Base-by-base conservation (phyloP, 169 alveolate species). In the Eimeria acervulina region DNA sequence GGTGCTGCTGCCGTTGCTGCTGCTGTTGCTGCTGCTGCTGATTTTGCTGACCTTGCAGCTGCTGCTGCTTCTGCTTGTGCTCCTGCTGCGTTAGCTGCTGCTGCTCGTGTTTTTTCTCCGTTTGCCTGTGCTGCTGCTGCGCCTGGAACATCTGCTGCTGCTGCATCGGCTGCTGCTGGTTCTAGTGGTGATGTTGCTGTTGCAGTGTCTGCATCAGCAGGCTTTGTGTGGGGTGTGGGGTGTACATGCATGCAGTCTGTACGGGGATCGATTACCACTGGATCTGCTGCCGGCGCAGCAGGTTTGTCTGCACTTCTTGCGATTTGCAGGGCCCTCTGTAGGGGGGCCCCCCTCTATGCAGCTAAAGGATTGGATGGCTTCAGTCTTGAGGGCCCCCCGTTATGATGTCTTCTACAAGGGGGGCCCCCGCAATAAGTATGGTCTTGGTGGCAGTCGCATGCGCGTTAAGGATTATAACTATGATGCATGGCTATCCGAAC, bases 221-320 rank as follows among this genome's bases (percentile, higher is more conserved):
- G 52, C 15, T 17, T 33, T 72, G 84, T 8, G 8, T 68, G 81
- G 47, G 38, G 40, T 36, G 15, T 70, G n/a, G n/a, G n/a, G 12
- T 2, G n/a, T 36, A 26, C 90, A n/a, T n/a, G n/a, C 47, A 5
- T 76, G 5, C 97, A 95, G 95, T 63, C 76, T 36, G 47, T 78
- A 89, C 72, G 94, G 80, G 31, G 70, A 47, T 12, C 76, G 63
- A 15, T 81, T 95, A 40, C 97, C 97, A 12, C 55, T 42, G 31
- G 95, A 90, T 12, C 93, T 95, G 42, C 90, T 95, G 90, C 63
- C 28, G 8, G 97, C 95, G 51, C 97, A 95, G 89, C 97, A 95
- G 61, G 95, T 95, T 2, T 59, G 94, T 26, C 90, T 88, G 33
- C 95, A 80, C 36, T 90, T 70, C 42, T 38, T 66, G 3, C 66